phyloP scores from a whole-genome alignment of 345 rosid genomes.

The Cochlearia excelsa region DNA sequence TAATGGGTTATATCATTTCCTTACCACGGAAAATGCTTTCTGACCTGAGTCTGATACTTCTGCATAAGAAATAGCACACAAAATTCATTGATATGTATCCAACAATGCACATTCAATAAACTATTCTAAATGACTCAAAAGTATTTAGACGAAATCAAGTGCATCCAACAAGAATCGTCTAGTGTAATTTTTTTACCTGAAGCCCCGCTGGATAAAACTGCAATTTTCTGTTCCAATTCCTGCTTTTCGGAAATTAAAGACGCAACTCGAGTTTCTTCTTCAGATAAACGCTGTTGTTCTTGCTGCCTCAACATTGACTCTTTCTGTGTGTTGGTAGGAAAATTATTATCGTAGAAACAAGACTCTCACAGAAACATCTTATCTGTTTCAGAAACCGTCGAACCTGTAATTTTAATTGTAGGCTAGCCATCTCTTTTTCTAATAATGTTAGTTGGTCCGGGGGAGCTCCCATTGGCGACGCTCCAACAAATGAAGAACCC shows the following conservation, averaged over 20 bases:
- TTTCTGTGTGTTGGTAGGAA: constrained; percentile 47
- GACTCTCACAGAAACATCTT: background rate
- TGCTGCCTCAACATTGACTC: constrained; percentile 60
- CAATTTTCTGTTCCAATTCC: constrained; percentile 64
- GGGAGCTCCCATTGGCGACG: constrained; percentile 26
- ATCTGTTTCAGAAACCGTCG: background rate
- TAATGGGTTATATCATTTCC: constrained; percentile 17
- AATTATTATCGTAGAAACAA: constrained; percentile 32
- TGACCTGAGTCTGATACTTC: constrained; percentile 43
- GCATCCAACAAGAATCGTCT: background rate
- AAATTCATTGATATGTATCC: constrained; percentile 11
- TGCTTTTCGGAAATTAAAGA: constrained; percentile 64
- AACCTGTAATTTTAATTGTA: constrained; percentile 63
- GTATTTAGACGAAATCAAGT: background rate
- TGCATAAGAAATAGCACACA: constrained; percentile 24
- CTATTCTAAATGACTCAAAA: background rate
- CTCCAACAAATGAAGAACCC: constrained; percentile 46
- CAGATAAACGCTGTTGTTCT: constrained; percentile 52
- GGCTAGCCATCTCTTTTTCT: constrained; percentile 68
- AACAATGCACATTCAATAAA: constrained; percentile 9
- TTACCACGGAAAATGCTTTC: constrained; percentile 63
- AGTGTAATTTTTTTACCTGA: constrained; percentile 43
- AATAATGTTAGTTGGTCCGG: constrained; percentile 58
- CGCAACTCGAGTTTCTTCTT: constrained; percentile 66
- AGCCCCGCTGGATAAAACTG: constrained; percentile 42